phyloP scores from a whole-genome alignment of 2,329 filamentous ascomycete genomes.

The Fusarium tuaranense region DNA sequence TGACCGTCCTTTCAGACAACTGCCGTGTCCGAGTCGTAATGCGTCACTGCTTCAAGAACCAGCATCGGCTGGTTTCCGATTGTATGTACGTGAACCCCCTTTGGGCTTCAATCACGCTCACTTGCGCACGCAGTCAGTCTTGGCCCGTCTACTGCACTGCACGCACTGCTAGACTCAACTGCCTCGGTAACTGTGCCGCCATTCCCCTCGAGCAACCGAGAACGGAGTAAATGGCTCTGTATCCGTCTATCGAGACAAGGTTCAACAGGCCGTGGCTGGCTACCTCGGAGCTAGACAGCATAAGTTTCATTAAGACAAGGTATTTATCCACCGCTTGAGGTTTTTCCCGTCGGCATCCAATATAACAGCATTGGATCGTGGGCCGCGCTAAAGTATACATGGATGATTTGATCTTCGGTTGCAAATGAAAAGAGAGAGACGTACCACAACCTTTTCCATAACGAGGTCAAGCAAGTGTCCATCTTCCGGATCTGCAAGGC shows the following conservation, averaged over 20 bases:
- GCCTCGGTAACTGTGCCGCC: conserved; percentile 29
- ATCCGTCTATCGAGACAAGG: conserved; percentile 11
- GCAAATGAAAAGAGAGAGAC: conserved; percentile 4
- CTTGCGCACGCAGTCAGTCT: not conserved
- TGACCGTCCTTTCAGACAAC: conserved; percentile 37
- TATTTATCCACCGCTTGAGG: conserved; percentile 23
- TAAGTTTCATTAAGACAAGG: conserved; percentile 21
- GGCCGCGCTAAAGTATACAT: conserved; percentile 26
- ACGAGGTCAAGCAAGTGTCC: not conserved
- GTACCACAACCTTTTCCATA: conserved; percentile 1
- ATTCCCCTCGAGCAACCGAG: conserved; percentile 4
- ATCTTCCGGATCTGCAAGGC: conserved; percentile 25
- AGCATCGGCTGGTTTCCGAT: conserved; percentile 5
- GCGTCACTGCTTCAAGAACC: conserved; percentile 9
- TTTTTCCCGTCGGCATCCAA: conserved; percentile 25
- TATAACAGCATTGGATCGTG: conserved; percentile 15
- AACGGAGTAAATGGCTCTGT: not conserved
- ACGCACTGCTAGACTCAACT: conserved; percentile 2
- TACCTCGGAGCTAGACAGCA: conserved; percentile 11
- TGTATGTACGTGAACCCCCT: not conserved
- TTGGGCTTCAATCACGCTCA: conserved; percentile 13
- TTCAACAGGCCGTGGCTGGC: conserved; percentile 8
- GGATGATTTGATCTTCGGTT: conserved; percentile 28
- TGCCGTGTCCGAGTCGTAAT: conserved; percentile 29
- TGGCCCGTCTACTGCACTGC: not conserved